A percentile compares a stretch with the other conserved stretches of the same genome.
Conservation (phyloP, 345 rosid species). For the Linum usitatissimum region DNA sequence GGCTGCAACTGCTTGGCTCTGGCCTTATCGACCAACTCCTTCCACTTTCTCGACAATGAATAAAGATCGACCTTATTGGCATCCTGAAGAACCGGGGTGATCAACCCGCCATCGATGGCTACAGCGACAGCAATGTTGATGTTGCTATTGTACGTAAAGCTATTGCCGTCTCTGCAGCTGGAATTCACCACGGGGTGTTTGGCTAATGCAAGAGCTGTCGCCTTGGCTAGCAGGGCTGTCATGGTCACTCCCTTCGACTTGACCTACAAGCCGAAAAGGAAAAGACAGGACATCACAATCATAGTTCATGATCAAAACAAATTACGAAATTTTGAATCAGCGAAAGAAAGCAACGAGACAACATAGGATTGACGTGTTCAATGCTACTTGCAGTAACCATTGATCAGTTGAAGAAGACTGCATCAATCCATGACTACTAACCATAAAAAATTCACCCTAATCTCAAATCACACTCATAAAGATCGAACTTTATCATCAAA, state of each 20-base stretch:
- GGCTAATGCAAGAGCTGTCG: constrained; percentile 77
- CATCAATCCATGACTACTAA: no score
- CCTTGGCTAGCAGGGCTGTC: constrained; percentile 94
- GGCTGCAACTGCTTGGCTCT: constrained; percentile 93
- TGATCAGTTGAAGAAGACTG: no score
- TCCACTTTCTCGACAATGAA: constrained; percentile 92
- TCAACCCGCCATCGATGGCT: constrained; percentile 84
- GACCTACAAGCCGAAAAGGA: constrained; percentile 37
- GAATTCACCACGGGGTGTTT: constrained; percentile 80
- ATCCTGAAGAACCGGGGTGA: constrained; percentile 93
- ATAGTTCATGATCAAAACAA: neutral
- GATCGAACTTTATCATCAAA: no score
- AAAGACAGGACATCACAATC: neutral
- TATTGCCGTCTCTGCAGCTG: constrained; percentile 79
- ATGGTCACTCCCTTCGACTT: constrained; percentile 94
- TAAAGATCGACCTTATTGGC: constrained; percentile 97
- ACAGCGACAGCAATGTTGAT: constrained; percentile 95
- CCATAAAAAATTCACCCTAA: no score
- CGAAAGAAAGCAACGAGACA: no score
- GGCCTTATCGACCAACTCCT: constrained; percentile 92
- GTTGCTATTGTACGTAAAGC: constrained; percentile 73
- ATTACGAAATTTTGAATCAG: no score
- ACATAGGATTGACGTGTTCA: no score
- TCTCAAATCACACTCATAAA: no score
- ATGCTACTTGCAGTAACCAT: no score